Evolutionary conservation across 108 stramenopile species (phyloP), one percentile per base, ranked within the genome.

Genomic region (Conticribra guillardii): DNA sequence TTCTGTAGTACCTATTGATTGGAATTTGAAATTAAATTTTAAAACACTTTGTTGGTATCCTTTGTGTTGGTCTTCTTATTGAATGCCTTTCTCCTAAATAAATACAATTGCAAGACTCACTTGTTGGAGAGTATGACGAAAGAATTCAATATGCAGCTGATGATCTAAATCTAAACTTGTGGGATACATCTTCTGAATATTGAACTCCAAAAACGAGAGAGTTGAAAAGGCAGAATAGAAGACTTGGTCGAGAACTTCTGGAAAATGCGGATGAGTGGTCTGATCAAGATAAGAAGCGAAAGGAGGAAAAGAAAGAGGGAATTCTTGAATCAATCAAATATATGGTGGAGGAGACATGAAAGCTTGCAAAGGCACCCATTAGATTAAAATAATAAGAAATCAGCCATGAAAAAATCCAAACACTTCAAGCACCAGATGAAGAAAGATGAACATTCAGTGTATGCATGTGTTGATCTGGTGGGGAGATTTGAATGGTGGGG

Each of bases 401-500:
- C 60, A 15, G 45, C 60, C 18, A 17, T 1, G 16, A 61, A 61
- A 23, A 11, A 26, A 9, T 3, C 45, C 15, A 34, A 45, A 9
- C 41, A 34, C 21, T 61, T 61, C 45, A 34, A 24, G 18, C 22
- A 23, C 7, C 24, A 47, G 3, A n/a, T 34, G 19, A 61, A 61
- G 27, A 11, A 14, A 14, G 23, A n/a, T 11, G 18, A 46, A 9
- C 14, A 11, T 14, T 26, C 23, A 2, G 14, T 61, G 17, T 61
- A 61, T 22, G 15, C 23, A 27, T 24, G 22, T 9, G 19, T 61
- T 61, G 60, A 61, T 34, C 0, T 2, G 1, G 37, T 61, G 44
- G 8, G 60, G 60, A 3, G 15, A 61, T 1, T 26, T 61, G 33
- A 61, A 61, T 61, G 60, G 60, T 46, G 60, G 32, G 23, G 24